Evolutionary conservation across 225 moss, liverwort and hornwort species (phyloP), one percentile per base, ranked within the genome.

Genomic region (Takakia lepidozioides): DNA sequence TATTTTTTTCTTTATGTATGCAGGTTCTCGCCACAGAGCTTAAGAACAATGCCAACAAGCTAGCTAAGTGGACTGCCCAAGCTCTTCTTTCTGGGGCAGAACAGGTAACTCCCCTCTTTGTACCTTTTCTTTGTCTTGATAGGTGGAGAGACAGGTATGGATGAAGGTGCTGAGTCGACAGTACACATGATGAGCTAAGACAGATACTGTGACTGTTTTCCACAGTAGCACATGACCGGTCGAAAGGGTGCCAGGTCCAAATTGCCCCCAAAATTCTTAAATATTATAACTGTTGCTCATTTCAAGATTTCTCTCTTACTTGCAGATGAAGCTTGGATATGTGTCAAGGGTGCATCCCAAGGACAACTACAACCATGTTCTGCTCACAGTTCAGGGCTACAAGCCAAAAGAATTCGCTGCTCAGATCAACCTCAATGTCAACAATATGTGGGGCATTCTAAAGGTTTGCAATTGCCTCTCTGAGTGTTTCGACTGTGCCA

Each of bases 401-500:
- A 95, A 95, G 55, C 95, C 95, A 5, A 98, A 90, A 66, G 95
- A 98, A 52, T 98, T 98, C 46, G 90, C 95, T 48, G 75, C 80
- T 20, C 95, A 98, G 78, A 98, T 98, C 46, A 98, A 98, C 49
- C 85, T 98, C 2, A 98, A 81, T 61, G 95, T 98, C 38, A 98
- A 98, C 75, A 98, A 98, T 60, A 98, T 98, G 95, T 98, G 95
- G 95, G 95, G 95, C 52, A 98, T 98, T 51, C 65, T 98, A 18
- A 98, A 98, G 87, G 92, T 92, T 5, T n/a, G n/a, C n/a, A n/a
- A n/a, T n/a, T n/a, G n/a, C n/a, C n/a, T n/a, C n/a, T n/a, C n/a
- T n/a, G n/a, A n/a, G n/a, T n/a, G n/a, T n/a, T n/a, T n/a, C n/a
- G n/a, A n/a, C n/a, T n/a, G n/a, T n/a, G n/a, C n/a, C n/a, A n/a